phyloP scores from a whole-genome alignment of 2,329 filamentous ascomycete genomes.

The Colletotrichum salicis region DNA sequence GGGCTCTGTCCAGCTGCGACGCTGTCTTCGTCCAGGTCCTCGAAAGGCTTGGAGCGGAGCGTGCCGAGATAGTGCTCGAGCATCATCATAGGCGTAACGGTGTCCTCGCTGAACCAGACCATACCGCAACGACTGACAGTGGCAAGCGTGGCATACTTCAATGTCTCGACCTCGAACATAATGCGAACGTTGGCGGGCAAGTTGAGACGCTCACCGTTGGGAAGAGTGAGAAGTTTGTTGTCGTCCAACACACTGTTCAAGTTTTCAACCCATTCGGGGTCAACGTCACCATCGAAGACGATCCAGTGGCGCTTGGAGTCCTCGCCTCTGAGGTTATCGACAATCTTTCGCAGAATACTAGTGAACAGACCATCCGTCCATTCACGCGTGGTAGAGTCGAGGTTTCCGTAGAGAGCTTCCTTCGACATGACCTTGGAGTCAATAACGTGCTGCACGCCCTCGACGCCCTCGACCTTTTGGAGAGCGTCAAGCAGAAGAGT shows the following conservation, averaged over 20 bases:
- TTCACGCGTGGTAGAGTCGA: constrained; percentile 96
- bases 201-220: constrained; percentile 97
- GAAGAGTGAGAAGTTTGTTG: constrained; percentile 96
- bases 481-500: constrained; percentile 90
- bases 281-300: constrained; percentile 98
- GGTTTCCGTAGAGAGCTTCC: constrained; percentile 92
- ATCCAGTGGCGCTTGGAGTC: constrained; percentile 99
- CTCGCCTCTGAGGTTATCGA: constrained; percentile 97
- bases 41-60: constrained; percentile 84
- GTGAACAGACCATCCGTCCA: constrained; percentile 99
- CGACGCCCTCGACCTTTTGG: constrained; percentile 88
- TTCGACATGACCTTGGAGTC: constrained; percentile 99
- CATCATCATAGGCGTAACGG: constrained; percentile 92
- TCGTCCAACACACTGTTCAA: constrained; percentile 99
- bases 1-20: constrained; percentile 80
- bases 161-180: constrained; percentile 99
- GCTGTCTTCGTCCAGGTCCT: constrained; percentile 94
- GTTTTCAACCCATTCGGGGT: constrained; percentile 99
- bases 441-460: constrained; percentile 96
- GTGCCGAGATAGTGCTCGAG: constrained; percentile 89
- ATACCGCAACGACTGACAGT: constrained; percentile 99
- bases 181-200: constrained; percentile 95
- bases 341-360: constrained; percentile 96
- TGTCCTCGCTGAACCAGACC: constrained; percentile 99
- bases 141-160: constrained; percentile 96